phyloP scores from a whole-genome alignment of 306 rosid species.

The Comarum palustre region DNA sequence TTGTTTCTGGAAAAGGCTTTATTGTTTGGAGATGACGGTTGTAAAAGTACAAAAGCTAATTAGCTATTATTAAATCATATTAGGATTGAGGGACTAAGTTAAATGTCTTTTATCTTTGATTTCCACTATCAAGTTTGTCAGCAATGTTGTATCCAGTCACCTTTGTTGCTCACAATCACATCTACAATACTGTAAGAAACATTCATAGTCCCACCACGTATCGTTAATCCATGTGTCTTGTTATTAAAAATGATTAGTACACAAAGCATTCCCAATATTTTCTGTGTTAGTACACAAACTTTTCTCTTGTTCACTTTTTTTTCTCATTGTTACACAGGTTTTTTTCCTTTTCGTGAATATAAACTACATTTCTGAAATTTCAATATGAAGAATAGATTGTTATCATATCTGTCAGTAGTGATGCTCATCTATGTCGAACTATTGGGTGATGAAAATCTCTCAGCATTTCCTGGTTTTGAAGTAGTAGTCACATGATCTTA shows the following conservation, averaged over 20 bases:
- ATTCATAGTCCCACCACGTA: neutral
- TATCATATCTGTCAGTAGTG: neutral
- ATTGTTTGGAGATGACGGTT: neutral
- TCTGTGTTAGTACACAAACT: neutral
- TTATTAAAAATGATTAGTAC: neutral
- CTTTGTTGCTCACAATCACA: neutral
- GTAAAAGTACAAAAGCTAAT: neutral
- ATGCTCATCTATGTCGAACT: neutral
- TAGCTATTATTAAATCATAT: neutral
- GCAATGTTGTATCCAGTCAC: neutral
- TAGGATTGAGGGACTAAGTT: neutral
- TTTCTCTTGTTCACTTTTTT: conserved; percentile 3
- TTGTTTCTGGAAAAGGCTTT: conserved; percentile 1
- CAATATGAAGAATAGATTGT: neutral
- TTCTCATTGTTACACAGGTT: neutral
- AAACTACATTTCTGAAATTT: neutral
- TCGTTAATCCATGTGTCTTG: neutral
- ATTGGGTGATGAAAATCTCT: conserved; percentile 19
- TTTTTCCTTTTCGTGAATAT: neutral
- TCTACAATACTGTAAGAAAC: neutral
- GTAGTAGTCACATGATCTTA: conserved; percentile 11
- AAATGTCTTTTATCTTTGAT: neutral
- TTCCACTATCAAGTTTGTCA: conserved; percentile 5
- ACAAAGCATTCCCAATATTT: neutral
- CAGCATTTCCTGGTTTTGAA: conserved; percentile 18